Percentiles rank a stretch among this genome's conserved stretches.
Evolutionary conservation across 495 filamentous ascomycete species (phyloP).

Genomic region (Staphylotrichum tortipilum): DNA sequence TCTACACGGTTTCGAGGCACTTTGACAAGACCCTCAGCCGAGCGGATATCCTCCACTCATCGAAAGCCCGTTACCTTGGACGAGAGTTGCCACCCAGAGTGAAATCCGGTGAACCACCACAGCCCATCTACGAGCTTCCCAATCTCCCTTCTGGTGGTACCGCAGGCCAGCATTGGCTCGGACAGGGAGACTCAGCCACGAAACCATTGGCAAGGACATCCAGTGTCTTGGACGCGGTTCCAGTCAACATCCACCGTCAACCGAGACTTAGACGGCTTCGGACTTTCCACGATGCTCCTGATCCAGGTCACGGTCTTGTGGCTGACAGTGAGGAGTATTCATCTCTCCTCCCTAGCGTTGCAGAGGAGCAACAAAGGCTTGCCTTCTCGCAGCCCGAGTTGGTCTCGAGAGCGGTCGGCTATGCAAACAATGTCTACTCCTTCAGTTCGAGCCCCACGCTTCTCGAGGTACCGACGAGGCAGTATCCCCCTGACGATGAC

Average conservation of each 20-base stretch:
- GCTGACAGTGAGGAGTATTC: background rate
- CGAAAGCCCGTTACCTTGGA: background rate
- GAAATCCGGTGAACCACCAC: background rate
- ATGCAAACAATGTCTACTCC: background rate
- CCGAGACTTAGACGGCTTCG: background rate
- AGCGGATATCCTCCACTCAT: background rate
- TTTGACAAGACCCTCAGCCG: conserved; percentile 12
- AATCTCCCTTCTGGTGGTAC: background rate
- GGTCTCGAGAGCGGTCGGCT: background rate
- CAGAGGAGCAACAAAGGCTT: background rate
- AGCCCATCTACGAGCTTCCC: background rate
- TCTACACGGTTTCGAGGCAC: conserved; percentile 11
- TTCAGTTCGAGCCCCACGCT: conserved; percentile 5
- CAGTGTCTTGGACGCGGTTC: background rate
- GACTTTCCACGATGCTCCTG: background rate
- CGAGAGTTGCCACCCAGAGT: background rate
- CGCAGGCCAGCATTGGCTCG: background rate
- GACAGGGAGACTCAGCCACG: background rate
- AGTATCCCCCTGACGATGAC: background rate
- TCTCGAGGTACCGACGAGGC: background rate
- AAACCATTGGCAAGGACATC: background rate
- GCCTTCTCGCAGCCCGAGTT: background rate
- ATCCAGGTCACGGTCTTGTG: background rate
- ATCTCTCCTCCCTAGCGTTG: background rate
- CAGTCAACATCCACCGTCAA: background rate